phyloP scores from a whole-genome alignment of 805 yeast genomes.

The Tetrapisispora fleetii region DNA sequence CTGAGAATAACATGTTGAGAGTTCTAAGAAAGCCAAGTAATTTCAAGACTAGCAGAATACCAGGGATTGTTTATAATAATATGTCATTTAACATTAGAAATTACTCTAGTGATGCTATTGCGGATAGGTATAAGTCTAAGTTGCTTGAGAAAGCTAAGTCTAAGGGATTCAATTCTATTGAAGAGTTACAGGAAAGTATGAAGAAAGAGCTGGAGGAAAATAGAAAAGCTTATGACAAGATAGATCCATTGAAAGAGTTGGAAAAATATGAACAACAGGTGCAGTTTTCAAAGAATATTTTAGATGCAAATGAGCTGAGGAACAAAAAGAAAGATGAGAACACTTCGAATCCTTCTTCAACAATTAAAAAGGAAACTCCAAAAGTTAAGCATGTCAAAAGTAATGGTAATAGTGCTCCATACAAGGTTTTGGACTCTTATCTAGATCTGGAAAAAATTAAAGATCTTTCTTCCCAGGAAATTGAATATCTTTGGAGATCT shows the following conservation, averaged over 20 bases:
- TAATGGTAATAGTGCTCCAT: slow-evolving; percentile 37
- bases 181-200: slow-evolving; percentile 51
- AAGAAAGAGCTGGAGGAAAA: slow-evolving; percentile 50
- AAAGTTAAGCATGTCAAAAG: not conserved
- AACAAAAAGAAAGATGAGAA: not conserved
- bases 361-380: slow-evolving; percentile 17
- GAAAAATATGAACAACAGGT: slow-evolving; percentile 41
- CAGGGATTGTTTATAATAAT: not conserved
- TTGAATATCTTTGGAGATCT: slow-evolving; percentile 83
- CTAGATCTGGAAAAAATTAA: slow-evolving; percentile 58
- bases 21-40: not conserved
- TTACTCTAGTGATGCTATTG: slow-evolving; percentile 1
- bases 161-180: slow-evolving; percentile 31
- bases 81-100: not conserved
- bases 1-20: not conserved
- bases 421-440: slow-evolving; percentile 62
- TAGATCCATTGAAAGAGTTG: slow-evolving; percentile 65
- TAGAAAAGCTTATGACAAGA: slow-evolving; percentile 45
- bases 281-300: slow-evolving; percentile 10
- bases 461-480: slow-evolving; percentile 47
- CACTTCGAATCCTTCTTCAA: slow-evolving; percentile 4
- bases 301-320: slow-evolving; percentile 1
- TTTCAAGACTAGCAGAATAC: not conserved
- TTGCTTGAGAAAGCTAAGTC: slow-evolving; percentile 31
- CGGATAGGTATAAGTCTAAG: slow-evolving; percentile 27